Evolutionary conservation across 768 basidiomycete genomes (phyloP).

Genomic region (Botryobasidium botryosum): DNA sequence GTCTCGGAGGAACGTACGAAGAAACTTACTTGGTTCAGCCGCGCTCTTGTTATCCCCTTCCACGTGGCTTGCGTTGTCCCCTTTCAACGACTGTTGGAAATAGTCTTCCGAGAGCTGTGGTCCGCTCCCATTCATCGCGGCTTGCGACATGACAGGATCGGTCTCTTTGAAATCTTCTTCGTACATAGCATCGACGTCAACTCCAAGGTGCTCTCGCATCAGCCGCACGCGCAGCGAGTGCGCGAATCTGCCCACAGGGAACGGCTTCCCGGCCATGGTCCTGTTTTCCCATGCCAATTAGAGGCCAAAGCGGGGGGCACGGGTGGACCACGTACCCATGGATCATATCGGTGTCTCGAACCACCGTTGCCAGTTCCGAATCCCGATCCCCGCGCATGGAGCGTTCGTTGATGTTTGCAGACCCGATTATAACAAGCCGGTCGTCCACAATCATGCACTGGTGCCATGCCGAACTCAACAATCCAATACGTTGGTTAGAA

Average conservation of each 20-base stretch:
- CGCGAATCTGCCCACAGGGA: slow-evolving; percentile 92
- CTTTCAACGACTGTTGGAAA: too few relatives aligned
- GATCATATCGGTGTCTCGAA: slow-evolving; percentile 94
- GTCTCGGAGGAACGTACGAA: too few relatives aligned
- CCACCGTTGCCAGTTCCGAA: slow-evolving; percentile 84
- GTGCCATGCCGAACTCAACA: not conserved
- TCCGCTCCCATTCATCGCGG: too few relatives aligned
- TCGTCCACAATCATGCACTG: slow-evolving; percentile 76
- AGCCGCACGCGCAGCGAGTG: slow-evolving; percentile 84
- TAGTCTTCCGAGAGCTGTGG: too few relatives aligned
- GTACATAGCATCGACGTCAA: slow-evolving; percentile 79
- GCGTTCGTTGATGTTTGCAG: slow-evolving; percentile 95
- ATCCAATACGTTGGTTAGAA: not conserved
- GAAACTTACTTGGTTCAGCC: too few relatives aligned
- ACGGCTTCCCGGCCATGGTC: slow-evolving; percentile 86
- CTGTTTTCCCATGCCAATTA: slow-evolving; percentile 24
- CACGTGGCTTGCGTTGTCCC: too few relatives aligned
- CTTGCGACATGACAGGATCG: slow-evolving; percentile 25
- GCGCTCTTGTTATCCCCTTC: too few relatives aligned
- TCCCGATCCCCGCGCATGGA: slow-evolving; percentile 93
- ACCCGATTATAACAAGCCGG: slow-evolving; percentile 82
- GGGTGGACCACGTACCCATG: slow-evolving; percentile 40
- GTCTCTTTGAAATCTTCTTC: slow-evolving; percentile 52
- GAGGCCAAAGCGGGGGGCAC: not conserved
- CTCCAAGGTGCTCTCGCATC: slow-evolving; percentile 92